phyloP scores from a whole-genome alignment of 768 basidiomycete species.

The Rhodosporidiobolus odoratus region DNA sequence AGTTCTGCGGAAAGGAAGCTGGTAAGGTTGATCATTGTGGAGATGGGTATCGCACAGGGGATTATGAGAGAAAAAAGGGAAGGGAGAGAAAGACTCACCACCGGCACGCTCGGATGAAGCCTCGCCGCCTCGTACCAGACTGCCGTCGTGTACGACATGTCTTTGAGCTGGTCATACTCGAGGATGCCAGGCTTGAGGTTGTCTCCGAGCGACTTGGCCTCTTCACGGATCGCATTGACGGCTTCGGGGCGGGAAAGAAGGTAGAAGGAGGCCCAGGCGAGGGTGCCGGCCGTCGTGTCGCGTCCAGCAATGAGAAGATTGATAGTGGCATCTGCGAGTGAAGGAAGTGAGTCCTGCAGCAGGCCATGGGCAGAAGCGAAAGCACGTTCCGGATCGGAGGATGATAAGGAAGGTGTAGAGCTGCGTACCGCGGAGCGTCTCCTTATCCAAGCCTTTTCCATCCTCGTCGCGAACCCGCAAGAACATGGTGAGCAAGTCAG shows the following conservation, averaged over 20 bases:
- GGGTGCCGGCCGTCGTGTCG: slow-evolving; percentile 14
- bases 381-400: neutral
- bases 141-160: neutral
- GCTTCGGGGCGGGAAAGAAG: neutral
- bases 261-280: slow-evolving; percentile 17
- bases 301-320: slow-evolving; percentile 18
- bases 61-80: neutral
- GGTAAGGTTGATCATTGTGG: neutral
- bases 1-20: slow-evolving; percentile 5
- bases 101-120: slow-evolving; percentile 13
- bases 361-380: too few species aligned
- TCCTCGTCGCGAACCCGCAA: neutral
- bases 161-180: slow-evolving; percentile 17
- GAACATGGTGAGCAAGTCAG: slow-evolving; percentile 9
- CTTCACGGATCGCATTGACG: neutral
- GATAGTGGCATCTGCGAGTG: neutral
- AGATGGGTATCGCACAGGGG: too few species aligned
- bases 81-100: neutral
- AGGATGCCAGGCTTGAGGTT: neutral
- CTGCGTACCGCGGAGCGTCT: slow-evolving; percentile 6
- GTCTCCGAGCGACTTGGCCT: neutral
- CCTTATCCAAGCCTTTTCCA: neutral
- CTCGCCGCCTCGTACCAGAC: slow-evolving; percentile 17
- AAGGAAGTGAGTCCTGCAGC: too few species aligned
- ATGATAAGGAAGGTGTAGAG: neutral